phyloP scores from a whole-genome alignment of 345 rosid genomes.

The Eucalyptus cloeziana region DNA sequence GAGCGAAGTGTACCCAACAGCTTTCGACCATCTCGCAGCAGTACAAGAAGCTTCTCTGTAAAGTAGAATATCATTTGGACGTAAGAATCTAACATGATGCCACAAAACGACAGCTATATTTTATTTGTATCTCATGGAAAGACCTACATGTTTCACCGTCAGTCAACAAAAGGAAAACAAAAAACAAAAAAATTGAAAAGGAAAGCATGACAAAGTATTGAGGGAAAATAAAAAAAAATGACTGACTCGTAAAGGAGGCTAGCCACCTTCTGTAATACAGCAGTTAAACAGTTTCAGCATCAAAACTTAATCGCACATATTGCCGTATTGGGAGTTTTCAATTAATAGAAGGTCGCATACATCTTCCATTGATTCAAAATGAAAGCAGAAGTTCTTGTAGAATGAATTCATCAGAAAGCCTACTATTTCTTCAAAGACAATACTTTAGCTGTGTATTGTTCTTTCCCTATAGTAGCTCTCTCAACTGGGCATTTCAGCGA shows the following conservation, averaged over 20 bases:
- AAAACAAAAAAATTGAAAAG: neutral
- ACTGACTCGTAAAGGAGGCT: neutral
- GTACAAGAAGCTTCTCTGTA: constrained; percentile 83
- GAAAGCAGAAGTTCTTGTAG: neutral
- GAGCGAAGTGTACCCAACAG: constrained; percentile 93
- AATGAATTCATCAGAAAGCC: neutral
- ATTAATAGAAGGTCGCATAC: neutral
- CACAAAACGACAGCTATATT: neutral
- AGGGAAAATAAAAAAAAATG: neutral
- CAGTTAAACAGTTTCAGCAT: neutral
- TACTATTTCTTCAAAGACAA: neutral
- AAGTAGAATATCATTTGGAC: neutral
- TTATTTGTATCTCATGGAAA: neutral
- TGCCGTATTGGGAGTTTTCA: neutral
- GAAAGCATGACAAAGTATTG: neutral
- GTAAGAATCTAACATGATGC: neutral
- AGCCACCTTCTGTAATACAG: neutral
- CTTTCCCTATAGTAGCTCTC: neutral
- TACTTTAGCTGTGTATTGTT: neutral
- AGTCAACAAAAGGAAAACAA: neutral
- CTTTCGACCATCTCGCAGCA: constrained; percentile 92
- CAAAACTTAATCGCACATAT: neutral
- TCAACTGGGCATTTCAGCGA: neutral
- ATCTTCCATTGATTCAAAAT: neutral
- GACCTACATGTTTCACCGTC: neutral